Evolutionary conservation across 129 eudicot genomes (phyloP).

Genomic region (Flaveria trinervia): DNA sequence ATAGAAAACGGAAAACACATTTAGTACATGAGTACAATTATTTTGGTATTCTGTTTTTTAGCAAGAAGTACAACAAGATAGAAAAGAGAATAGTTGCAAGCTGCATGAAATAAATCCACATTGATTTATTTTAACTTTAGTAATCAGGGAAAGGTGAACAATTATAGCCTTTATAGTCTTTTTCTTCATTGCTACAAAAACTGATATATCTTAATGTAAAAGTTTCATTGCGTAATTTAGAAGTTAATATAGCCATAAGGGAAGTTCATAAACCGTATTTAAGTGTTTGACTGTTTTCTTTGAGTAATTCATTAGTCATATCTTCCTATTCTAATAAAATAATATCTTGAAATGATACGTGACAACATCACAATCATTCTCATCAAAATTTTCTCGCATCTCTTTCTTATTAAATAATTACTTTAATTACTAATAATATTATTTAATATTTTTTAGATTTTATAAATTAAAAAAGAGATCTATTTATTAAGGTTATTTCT

Average conservation of each 20-base stretch:
- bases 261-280: background rate
- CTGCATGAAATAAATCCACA: conserved; percentile 21
- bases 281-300: background rate
- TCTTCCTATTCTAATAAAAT: no score
- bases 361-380: no score
- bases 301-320: no score
- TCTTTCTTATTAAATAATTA: no score
- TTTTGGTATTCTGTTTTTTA: conserved; percentile 8
- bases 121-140: background rate
- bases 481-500: no score
- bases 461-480: no score
- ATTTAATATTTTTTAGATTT: no score
- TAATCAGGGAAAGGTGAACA: background rate
- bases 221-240: background rate
- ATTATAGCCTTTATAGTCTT: background rate
- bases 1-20: conserved; percentile 13
- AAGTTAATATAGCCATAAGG: background rate
- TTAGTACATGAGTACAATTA: conserved; percentile 15
- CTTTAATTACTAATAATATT: no score
- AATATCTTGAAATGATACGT: no score
- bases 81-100: conserved; percentile 7
- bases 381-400: no score
- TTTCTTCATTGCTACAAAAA: background rate
- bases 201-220: background rate
- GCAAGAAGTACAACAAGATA: conserved; percentile 17